Percentiles rank a stretch among this genome's conserved stretches.
phyloP scores from a whole-genome alignment of 345 rosid genomes.

The Balakata baccata region DNA sequence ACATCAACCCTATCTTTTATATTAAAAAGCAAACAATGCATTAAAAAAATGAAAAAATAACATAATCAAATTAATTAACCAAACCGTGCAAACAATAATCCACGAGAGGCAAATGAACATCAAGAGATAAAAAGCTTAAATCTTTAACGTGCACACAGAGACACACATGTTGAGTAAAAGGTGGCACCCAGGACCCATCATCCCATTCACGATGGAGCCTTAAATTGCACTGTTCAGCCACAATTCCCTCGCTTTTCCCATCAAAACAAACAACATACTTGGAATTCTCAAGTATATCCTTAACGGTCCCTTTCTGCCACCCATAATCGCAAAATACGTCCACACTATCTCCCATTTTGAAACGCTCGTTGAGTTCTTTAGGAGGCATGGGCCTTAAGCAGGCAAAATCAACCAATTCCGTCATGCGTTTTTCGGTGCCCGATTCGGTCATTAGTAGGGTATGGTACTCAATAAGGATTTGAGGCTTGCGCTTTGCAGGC shows the following conservation, averaged over 20 bases:
- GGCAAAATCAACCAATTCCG: constrained; percentile 36
- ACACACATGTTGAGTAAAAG: constrained; percentile 24
- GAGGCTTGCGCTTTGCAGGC: constrained; percentile 25
- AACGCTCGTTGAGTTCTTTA: constrained; percentile 19
- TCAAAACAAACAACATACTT: constrained; percentile 38
- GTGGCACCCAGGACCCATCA: constrained; percentile 38
- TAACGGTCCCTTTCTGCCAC: constrained; percentile 42
- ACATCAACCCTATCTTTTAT: not conserved
- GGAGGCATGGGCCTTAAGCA: constrained; percentile 43
- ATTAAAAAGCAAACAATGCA: not conserved
- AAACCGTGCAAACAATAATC: not conserved
- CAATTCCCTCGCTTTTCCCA: constrained; percentile 19
- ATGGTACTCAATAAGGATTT: constrained; percentile 33
- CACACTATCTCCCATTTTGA: constrained; percentile 37
- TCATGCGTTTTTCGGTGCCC: constrained; percentile 17
- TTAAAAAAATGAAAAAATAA: not conserved
- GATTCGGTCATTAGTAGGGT: not conserved
- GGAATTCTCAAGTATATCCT: constrained; percentile 27
- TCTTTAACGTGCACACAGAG: not conserved
- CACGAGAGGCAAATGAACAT: not conserved
- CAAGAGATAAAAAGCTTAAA: not conserved
- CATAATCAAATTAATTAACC: not conserved
- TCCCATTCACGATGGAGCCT: constrained; percentile 58
- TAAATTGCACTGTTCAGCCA: constrained; percentile 33
- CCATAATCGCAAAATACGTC: constrained; percentile 37